Base-by-base conservation (phyloP, 2,329 filamentous ascomycete genomes). In the Beauveria sp. region DNA sequence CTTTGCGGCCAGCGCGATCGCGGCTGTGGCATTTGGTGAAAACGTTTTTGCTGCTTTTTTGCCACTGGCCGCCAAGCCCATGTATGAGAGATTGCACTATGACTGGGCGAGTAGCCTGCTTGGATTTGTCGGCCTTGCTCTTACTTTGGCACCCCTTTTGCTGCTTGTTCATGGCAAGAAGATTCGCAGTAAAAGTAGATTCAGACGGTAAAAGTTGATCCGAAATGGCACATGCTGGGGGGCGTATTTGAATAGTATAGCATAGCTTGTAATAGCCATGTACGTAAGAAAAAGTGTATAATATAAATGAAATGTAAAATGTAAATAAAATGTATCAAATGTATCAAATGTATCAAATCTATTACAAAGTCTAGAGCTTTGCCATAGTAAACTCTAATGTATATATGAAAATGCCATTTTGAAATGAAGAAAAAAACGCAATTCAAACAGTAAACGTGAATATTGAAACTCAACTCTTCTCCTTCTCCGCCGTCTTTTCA, bases 91-190 rank as follows among this genome's bases (percentile, higher is more conserved):
- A 2, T 20, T 64, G 38, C 40, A 53, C 43, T 58, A 54, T 18
- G 55, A 64, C 40, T 64, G 63, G 63, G 63, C 63, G 0, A 64
- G 63, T 42, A 64, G 54, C 24, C 26, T 64, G 7, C 46, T 64
- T n/a, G 63, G 50, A 1, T 63, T 64, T 12, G 52, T 64, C 4
- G 61, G 48, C 7, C 53, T 64, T 34, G 55, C 49, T 5, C 61
- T 64, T 3, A 63, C 61, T 4, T 20, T 61, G 2, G 61, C 63
- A n/a, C 63, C 63, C 6, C 9, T 63, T 43, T 22, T 61, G n/a
- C 26, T 64, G 2, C 10, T 63, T 5, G 55, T 16, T 16, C 51
- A 58, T 10, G 63, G 62, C 18, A 42, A 45, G 7, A 60, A 20
- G 18, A 63, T 63, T 57, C 56, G 62, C 14, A 51, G 57, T 16